Base-by-base conservation (phyloP, 1,139 yeast species). In the Maudiozyma humilis region DNA sequence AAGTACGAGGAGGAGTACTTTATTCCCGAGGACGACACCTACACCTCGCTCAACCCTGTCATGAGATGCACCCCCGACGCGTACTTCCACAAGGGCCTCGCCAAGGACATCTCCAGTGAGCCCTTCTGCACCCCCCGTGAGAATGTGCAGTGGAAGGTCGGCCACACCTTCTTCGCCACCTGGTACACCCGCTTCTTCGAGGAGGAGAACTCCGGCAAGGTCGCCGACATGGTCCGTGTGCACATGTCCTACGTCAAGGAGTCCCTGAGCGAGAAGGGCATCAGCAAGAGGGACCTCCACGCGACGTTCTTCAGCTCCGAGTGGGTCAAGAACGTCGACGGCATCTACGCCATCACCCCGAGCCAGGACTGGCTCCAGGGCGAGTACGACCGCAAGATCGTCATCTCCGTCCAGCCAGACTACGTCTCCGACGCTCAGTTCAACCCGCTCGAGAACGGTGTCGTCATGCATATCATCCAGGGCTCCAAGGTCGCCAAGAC, bases 61-160 rank as follows among this genome's bases (percentile, higher is more conserved):
- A 75, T 85, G 55, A 73, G 96, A 64, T 87, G 96, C 65, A 83
- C 89, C 2, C 96, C 96, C 1, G 82, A 82, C 43, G 64, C 73
- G 40, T 87, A 83, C 60, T 71, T 70, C 56, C 74, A 73, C 53
- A 83, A 79, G 61, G 91, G 91, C 8, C 47, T 69, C 36, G 80
- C 78, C 32, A 77, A 76, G 55, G 75, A 75, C 49, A 61, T 64
- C 20, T 48, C 64, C 0, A 75, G 86, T 32, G 89, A 71, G 45
- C 96, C 96, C 15, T 84, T 86, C 62, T 87, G 96, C 63, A 76
- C 84, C 23, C 96, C 95, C 16, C 70, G 67, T 30, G 91, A 84
- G 51, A 72, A 77, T 49, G 58, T 70, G 13, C 69, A 66, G 35
- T 69, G 82, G 64, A 72, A 74, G 50, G 62, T 74, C 49, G 94